Evolutionary conservation across 1,139 yeast species (phyloP).

Genomic region (Yamadazyma trypodendri): DNA sequence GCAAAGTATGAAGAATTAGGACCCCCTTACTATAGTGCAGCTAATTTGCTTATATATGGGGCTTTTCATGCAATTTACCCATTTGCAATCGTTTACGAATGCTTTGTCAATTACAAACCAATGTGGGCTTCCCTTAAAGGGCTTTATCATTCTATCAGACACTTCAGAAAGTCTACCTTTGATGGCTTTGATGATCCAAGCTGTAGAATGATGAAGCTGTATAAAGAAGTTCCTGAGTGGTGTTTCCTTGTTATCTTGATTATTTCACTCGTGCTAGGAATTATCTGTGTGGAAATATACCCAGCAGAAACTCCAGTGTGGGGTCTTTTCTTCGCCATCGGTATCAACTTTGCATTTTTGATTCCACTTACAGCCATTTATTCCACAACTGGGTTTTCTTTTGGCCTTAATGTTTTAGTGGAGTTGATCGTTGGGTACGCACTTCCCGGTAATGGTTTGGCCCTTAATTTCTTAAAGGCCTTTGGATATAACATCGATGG

Average conservation of each 20-base stretch:
- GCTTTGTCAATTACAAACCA: constrained; percentile 38
- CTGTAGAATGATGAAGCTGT: constrained; percentile 51
- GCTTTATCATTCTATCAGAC: constrained; percentile 19
- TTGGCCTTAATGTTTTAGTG: constrained; percentile 58
- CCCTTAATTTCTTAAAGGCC: constrained; percentile 58
- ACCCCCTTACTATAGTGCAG: constrained; percentile 63
- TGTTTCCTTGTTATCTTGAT: constrained; percentile 51
- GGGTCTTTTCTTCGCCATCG: constrained; percentile 56
- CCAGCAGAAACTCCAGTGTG: constrained; percentile 53
- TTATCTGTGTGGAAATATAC: constrained; percentile 44
- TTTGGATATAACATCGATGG: constrained; percentile 58
- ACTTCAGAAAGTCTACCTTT: constrained; percentile 42
- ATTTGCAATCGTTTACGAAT: constrained; percentile 38
- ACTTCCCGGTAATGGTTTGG: constrained; percentile 60
- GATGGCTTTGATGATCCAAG: constrained; percentile 57
- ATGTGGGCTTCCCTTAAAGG: constrained; percentile 28
- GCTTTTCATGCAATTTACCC: constrained; percentile 41
- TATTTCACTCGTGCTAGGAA: constrained; percentile 46
- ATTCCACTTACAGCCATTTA: constrained; percentile 50
- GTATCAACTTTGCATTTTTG: constrained; percentile 51
- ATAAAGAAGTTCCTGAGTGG: constrained; percentile 63
- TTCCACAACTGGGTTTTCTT: constrained; percentile 51
- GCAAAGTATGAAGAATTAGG: constrained; percentile 43
- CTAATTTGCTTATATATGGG: constrained; percentile 40
- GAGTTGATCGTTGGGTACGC: constrained; percentile 64